Conservation (phyloP, 495 filamentous ascomycete species). For the Annulohypoxylon moriforme region DNA sequence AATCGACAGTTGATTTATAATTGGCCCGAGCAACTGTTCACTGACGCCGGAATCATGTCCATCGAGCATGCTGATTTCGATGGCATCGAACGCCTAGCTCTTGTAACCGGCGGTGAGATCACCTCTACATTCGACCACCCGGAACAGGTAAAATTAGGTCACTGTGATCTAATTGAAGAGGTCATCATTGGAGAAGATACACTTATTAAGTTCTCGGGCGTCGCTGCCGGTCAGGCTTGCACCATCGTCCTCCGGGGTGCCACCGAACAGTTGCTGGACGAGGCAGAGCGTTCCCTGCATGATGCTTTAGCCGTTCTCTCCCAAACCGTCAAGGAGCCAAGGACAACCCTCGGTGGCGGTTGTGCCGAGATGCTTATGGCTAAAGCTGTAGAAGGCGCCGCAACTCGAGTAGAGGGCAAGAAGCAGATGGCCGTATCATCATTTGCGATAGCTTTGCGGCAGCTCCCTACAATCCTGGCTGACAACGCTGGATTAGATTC, state of each 20-base stretch:
- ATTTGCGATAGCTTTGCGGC: constrained; percentile 88
- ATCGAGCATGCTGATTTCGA: constrained; percentile 99
- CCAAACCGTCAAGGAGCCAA: constrained; percentile 94
- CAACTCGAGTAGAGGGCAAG: constrained; percentile 95
- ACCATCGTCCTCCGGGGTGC: constrained; percentile 97
- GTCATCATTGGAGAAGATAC: constrained; percentile 98
- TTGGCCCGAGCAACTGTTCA: constrained; percentile 99
- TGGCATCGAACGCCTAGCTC: constrained; percentile 91
- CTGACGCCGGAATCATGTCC: constrained; percentile 95
- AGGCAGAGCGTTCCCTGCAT: constrained; percentile 94
- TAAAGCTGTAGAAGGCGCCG: constrained; percentile 94
- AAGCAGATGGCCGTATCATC: constrained; percentile 92
- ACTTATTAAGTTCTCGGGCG: constrained; percentile 95
- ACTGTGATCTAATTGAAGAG: constrained; percentile 96
- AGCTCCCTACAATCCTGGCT: constrained; percentile 94
- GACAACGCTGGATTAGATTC: constrained; percentile 98
- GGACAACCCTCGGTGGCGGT: constrained; percentile 92
- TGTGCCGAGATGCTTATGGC: constrained; percentile 99
- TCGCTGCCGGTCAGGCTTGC: constrained; percentile 93
- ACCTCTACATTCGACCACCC: constrained; percentile 98
- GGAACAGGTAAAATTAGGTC: constrained; percentile 93
- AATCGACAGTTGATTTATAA: constrained; percentile 99
- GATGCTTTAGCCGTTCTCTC: constrained; percentile 97
- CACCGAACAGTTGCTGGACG: constrained; percentile 95
- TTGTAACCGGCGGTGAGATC: constrained; percentile 97